Conservation (phyloP, 345 rosid species). For the sweet orange (Citrus sinensis) region DVS_A1.0 CM039168.1:24500001-24500500, state of each 20-base stretch:
- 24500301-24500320: slow-evolving; percentile 58
- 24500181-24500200: too few relatives aligned
- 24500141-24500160: background rate
- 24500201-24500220: too few relatives aligned
- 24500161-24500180: too few relatives aligned
- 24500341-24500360: slow-evolving; percentile 47
- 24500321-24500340: slow-evolving; percentile 42
- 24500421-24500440: slow-evolving; percentile 58
- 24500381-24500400: slow-evolving; percentile 45
- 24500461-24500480: slow-evolving; percentile 54
- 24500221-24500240: background rate
- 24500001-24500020: too few relatives aligned
- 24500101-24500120: background rate
- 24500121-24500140: background rate
- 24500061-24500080: too few relatives aligned
- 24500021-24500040: too few relatives aligned
- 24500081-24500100: background rate
- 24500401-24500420: slow-evolving; percentile 66
- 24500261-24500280: slow-evolving; percentile 52
- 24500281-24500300: slow-evolving; percentile 54
- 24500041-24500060: too few relatives aligned
- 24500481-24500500: slow-evolving; percentile 71
- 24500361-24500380: slow-evolving; percentile 43
- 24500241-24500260: slow-evolving; percentile 17
- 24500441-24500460: slow-evolving; percentile 55